phyloP scores from a whole-genome alignment of 495 filamentous ascomycete genomes.

The Durotheca rogersii region DNA sequence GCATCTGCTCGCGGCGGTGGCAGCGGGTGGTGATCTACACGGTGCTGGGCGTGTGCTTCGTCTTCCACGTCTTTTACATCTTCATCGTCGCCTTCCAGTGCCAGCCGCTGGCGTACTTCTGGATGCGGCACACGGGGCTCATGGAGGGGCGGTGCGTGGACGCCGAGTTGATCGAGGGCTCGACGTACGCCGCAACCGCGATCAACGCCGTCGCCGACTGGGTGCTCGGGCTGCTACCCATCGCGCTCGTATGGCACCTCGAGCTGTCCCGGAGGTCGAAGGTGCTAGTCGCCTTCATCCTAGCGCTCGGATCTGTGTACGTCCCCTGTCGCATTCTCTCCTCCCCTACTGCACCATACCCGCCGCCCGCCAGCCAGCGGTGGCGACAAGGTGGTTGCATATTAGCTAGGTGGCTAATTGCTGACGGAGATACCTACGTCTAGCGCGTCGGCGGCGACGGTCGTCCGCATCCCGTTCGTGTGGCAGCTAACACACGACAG shows the following conservation, averaged over 20 bases:
- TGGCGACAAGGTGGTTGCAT: too few relatives aligned
- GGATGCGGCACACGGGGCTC: slow-evolving; percentile 22
- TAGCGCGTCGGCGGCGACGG: slow-evolving; percentile 42
- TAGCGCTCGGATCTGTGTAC: slow-evolving; percentile 41
- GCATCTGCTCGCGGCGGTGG: slow-evolving; percentile 36
- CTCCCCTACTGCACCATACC: slow-evolving; percentile 6
- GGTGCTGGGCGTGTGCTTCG: slow-evolving; percentile 32
- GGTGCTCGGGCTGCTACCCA: slow-evolving; percentile 36
- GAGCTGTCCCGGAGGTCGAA: slow-evolving; percentile 36
- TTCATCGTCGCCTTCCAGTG: slow-evolving; percentile 44
- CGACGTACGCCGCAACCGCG: slow-evolving; percentile 34
- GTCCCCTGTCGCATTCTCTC: too few relatives aligned
- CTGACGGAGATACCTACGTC: slow-evolving; percentile 4
- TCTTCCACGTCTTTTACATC: slow-evolving; percentile 39
- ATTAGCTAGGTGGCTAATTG: background rate
- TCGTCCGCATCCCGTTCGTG: slow-evolving; percentile 46
- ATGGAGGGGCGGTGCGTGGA: slow-evolving; percentile 24
- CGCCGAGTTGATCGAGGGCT: slow-evolving; percentile 12
- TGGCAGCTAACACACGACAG: slow-evolving; percentile 25
- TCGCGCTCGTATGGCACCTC: slow-evolving; percentile 36
- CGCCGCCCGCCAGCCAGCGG: too few relatives aligned
- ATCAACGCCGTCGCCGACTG: slow-evolving; percentile 37
- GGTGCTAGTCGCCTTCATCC: slow-evolving; percentile 34
- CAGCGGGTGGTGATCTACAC: slow-evolving; percentile 34
- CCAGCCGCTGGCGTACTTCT: slow-evolving; percentile 33